Evolutionary conservation across 2,329 filamentous ascomycete species (phyloP).

Genomic region (Aschersonia sp.): DNA sequence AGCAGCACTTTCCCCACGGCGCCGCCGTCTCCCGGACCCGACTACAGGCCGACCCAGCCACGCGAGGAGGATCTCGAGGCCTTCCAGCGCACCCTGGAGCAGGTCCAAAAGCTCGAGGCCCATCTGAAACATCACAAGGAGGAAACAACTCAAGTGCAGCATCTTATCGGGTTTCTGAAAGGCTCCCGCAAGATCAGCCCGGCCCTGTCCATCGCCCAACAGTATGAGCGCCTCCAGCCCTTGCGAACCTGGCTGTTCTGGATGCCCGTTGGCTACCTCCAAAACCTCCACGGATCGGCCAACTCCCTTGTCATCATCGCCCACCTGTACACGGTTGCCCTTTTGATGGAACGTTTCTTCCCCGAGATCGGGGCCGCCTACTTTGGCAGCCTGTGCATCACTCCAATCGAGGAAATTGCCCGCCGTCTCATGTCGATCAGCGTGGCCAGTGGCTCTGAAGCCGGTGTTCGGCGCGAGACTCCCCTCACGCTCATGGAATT

Average conservation of each 20-base stretch:
- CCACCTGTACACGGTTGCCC: slow-evolving; percentile 79
- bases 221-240: slow-evolving; percentile 80
- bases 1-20: slow-evolving; percentile 60
- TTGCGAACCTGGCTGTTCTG: slow-evolving; percentile 91
- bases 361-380: slow-evolving; percentile 84
- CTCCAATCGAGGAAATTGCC: slow-evolving; percentile 76
- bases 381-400: slow-evolving; percentile 65
- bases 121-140: slow-evolving; percentile 56
- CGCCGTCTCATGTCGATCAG: slow-evolving; percentile 58
- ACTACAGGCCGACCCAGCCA: slow-evolving; percentile 46
- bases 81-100: slow-evolving; percentile 50
- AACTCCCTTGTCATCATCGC: slow-evolving; percentile 72
- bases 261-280: slow-evolving; percentile 74
- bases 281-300: slow-evolving; percentile 60
- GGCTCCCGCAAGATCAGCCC: slow-evolving; percentile 57
- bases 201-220: slow-evolving; percentile 56
- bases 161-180: slow-evolving; percentile 59
- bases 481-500: slow-evolving; percentile 57
- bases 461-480: slow-evolving; percentile 35
- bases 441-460: slow-evolving; percentile 39
- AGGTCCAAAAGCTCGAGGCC: slow-evolving; percentile 52
- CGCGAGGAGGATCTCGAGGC: slow-evolving; percentile 56
- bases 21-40: slow-evolving; percentile 45
- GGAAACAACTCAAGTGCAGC: slow-evolving; percentile 51
- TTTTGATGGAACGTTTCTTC: slow-evolving; percentile 81